Conservation (phyloP, 2,329 filamentous ascomycete genomes). For the Diaporthe sp. region DNA sequence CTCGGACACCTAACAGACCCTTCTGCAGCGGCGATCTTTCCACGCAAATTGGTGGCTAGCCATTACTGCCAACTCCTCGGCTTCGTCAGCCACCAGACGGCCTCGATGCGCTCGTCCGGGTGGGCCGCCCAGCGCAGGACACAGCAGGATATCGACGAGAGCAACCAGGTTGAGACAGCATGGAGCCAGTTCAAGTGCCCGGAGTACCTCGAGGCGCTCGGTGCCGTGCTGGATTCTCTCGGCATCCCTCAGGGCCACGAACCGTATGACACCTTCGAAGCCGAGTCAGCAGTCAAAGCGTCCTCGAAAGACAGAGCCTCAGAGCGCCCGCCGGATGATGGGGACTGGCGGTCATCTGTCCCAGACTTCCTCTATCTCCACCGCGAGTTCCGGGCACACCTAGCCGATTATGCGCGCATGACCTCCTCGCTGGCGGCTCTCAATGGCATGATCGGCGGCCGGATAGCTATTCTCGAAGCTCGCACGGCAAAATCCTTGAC, state of each 20-base stretch:
- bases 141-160: conserved; percentile 24
- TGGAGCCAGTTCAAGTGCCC: conserved; percentile 32
- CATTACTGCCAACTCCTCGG: conserved; percentile 31
- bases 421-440: conserved; percentile 40
- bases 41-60: conserved; percentile 20
- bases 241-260: conserved; percentile 15
- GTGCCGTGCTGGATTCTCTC: conserved; percentile 19
- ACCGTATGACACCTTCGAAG: background rate
- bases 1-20: background rate
- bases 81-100: conserved; percentile 30
- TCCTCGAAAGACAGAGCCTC: background rate
- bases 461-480: conserved; percentile 30
- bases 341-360: conserved; percentile 15
- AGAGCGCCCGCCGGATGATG: background rate
- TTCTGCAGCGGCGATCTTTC: conserved; percentile 1
- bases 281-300: background rate
- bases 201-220: conserved; percentile 29
- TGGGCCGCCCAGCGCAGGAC: conserved; percentile 27
- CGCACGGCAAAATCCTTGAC: conserved; percentile 23
- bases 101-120: conserved; percentile 28
- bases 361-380: conserved; percentile 27
- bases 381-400: conserved; percentile 23
- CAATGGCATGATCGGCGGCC: conserved; percentile 30
- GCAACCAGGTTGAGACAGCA: conserved; percentile 28
- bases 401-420: conserved; percentile 31